Evolutionary conservation across 2,329 filamentous ascomycete genomes (phyloP).

Genomic region (Fusarium armeniacum): DNA sequence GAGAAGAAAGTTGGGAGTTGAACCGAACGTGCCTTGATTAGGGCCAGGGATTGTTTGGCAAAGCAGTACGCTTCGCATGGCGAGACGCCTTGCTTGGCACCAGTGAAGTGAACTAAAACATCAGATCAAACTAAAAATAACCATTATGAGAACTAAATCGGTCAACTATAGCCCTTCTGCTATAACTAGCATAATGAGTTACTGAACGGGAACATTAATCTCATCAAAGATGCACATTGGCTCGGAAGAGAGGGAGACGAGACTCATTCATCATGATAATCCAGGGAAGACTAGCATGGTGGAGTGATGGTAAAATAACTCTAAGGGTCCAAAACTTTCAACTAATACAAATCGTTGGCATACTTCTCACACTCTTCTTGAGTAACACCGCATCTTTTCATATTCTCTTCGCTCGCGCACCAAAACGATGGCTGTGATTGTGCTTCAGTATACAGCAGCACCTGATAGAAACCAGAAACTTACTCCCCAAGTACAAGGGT

Average conservation of each 20-base stretch:
- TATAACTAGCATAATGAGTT: neutral
- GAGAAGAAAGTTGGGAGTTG: neutral
- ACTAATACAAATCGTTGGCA: neutral
- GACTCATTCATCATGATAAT: neutral
- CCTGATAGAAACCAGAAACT: accelerated
- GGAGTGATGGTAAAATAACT: neutral
- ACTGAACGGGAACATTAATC: neutral
- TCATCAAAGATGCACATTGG: neutral
- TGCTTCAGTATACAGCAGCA: neutral
- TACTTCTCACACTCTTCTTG: conserved; percentile 16
- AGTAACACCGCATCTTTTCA: conserved; percentile 9
- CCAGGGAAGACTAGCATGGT: neutral
- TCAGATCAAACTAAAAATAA: too few species aligned
- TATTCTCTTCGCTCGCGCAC: conserved; percentile 14
- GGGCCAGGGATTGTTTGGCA: neutral
- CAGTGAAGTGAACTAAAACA: neutral
- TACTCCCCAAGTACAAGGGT: conserved; percentile 18
- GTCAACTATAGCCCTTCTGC: accelerated
- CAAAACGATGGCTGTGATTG: neutral
- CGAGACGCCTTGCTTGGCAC: neutral
- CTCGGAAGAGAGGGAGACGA: neutral
- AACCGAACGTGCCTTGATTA: neutral
- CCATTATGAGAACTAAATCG: too few species aligned
- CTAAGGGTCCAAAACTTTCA: neutral
- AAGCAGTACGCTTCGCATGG: neutral